Evolutionary conservation across 176 grass and related monocot genomes (phyloP), one percentile per base, ranked within the genome.

Genomic region (Luzula sylvatica): DNA sequence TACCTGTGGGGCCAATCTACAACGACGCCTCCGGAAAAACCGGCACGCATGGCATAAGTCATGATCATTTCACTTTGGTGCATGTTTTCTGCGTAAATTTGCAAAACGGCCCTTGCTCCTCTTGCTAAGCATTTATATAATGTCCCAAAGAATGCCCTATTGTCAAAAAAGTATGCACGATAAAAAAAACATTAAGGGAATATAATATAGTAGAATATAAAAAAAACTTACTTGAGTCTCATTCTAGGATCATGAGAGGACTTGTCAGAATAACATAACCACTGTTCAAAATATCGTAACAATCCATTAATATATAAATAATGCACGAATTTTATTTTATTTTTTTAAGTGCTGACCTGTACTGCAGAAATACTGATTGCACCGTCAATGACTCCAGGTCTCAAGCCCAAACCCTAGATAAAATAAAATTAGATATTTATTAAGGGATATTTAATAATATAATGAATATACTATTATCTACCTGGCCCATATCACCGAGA

Each of bases 181-280:
- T 58, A 20, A 50, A 15, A 66, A 30, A 7, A 3, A 51, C 1
- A 8, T 3, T 28, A 49, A 9, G 8, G 53, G 15, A 71, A 30
- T 61, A 52, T 44, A 23, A 41, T 26, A 9, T n/a, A 16, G 25
- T 32, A 21, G 16, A 58, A 17, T 0, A 38, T 54, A 25, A 69
- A 35, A n/a, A n/a, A 4, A n/a, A 46, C 87, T 58, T 63, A 96
- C 90, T 89, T 96, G 22, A 96, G 64, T 67, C 90, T 68, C 58
- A 79, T 65, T 74, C 84, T 96, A 73, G 90, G 90, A 50, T 96
- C 81, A 47, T 96, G 90, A 56, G 74, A 96, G 25, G 81, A 82
- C 55, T 89, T 96, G 74, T 88, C 80, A 61, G 90, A 80, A 71
- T 96, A 89, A 67, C 90, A 96, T 68, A 96, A 68, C 90, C 90